Evolutionary conservation across 768 basidiomycete genomes (phyloP), one percentile per base, ranked within the genome.

Genomic region (Termitomyces sp.): DNA sequence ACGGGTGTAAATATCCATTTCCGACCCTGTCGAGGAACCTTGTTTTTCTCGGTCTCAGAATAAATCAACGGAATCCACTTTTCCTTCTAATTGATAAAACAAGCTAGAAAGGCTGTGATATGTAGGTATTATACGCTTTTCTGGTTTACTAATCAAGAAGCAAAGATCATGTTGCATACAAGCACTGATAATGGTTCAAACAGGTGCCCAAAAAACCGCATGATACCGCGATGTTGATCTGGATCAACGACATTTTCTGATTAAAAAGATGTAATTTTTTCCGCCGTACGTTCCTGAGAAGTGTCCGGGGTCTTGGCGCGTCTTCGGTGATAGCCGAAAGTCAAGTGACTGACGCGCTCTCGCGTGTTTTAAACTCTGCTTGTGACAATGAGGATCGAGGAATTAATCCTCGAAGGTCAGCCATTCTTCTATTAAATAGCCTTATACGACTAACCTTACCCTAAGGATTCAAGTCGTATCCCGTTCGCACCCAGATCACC

Each of bases 391-490:
- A 79, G 94, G 63, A 94, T 97, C 63, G 92, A 96, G 69, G 96
- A 98, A 67, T 85, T 98, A 28, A 88, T 98, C 57, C 81, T 98
- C 54, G 96, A 98, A 72, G 94, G 92, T 84, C 64, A 35, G 70
- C 44, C 32, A n/a, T 40, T 20, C 18, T 47, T 38, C 16, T 11
- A 5, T 18, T 7, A 13, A 30, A 44, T 28, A 48, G 11, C 41
- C 32, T 22, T 16, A 54, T 14, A 48, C 38, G 18, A 58, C 54
- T 43, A 3, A 53, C 52, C 14, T 2, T 43, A 3, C 33, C 22
- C 46, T 14, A 20, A 92, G 94, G 96, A 48, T 99, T 98, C 81
- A 98, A 99, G 71, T 96, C 94, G 2, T 98, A 98, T 70, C 95
- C 96, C 10, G 94, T 95, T 30, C 84, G 96, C 51, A 98, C 97